Evolutionary conservation across 2,329 filamentous ascomycete species (phyloP).

Genomic region (Aotearoamyces nothofagi): DNA sequence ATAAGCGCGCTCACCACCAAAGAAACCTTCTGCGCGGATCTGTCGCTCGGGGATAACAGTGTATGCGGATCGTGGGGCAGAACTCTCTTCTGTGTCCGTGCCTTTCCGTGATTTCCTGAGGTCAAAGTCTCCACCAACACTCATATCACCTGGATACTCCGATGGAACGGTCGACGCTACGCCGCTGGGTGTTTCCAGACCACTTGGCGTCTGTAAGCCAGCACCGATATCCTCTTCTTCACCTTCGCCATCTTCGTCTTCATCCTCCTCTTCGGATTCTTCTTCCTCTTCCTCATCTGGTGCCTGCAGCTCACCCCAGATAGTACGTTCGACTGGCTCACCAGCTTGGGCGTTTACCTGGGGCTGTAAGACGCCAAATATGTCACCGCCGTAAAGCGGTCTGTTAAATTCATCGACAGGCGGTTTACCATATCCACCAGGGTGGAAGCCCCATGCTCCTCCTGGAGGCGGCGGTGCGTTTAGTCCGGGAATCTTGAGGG

Average conservation of each 20-base stretch:
- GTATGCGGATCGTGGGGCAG: constrained; percentile 63
- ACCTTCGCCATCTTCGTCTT: constrained; percentile 52
- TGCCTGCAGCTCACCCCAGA: constrained; percentile 87
- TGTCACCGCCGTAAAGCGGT: constrained; percentile 84
- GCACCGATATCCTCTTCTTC: constrained; percentile 44
- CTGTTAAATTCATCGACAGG: constrained; percentile 88
- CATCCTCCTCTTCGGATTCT: constrained; percentile 53
- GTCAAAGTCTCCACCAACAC: constrained; percentile 74
- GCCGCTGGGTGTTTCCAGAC: constrained; percentile 68
- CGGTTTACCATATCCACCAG: constrained; percentile 91
- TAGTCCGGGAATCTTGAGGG: constrained; percentile 85
- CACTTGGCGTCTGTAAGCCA: constrained; percentile 60
- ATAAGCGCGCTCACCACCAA: constrained; percentile 87
- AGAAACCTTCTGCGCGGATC: constrained; percentile 79
- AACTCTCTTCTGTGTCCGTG: constrained; percentile 74
- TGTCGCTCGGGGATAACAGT: constrained; percentile 82
- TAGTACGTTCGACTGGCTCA: constrained; percentile 69
- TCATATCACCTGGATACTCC: constrained; percentile 62
- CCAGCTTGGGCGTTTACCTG: constrained; percentile 47
- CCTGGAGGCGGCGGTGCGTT: constrained; percentile 86
- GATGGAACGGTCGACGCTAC: constrained; percentile 68
- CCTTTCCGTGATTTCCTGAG: constrained; percentile 76
- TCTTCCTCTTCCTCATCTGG: constrained; percentile 62
- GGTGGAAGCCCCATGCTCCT: constrained; percentile 86
- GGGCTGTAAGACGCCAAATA: constrained; percentile 64